Evolutionary conservation across 306 rosid genomes (phyloP).

Genomic region (Prunus kanzakura): DNA sequence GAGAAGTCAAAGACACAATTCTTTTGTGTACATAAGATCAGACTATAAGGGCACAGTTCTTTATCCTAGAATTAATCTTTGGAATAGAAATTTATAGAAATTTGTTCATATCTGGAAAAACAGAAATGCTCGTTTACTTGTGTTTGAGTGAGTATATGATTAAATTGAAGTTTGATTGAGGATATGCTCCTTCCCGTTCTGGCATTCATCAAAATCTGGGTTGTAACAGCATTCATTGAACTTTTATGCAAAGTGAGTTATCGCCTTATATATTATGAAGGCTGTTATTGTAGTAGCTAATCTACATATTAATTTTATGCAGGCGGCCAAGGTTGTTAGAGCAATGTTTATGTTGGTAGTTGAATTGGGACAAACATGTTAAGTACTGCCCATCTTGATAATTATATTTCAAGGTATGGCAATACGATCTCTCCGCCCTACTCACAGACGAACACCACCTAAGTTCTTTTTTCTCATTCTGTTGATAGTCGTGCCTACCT

Average conservation of each 20-base stretch:
- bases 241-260: not conserved
- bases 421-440: constrained; percentile 28
- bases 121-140: not conserved
- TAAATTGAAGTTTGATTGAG: not conserved
- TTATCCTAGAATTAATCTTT: not conserved
- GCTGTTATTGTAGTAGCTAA: constrained; percentile 13
- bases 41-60: not conserved
- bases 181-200: not conserved
- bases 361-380: constrained; percentile 37
- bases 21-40: not conserved
- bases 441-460: constrained; percentile 36
- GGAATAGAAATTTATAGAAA: not conserved
- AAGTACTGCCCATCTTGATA: constrained; percentile 9
- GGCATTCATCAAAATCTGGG: not conserved
- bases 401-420: constrained; percentile 41
- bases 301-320: constrained; percentile 23
- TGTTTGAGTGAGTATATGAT: not conserved
- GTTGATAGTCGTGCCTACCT: constrained; percentile 42
- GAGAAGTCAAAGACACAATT: not conserved
- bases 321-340: constrained; percentile 40
- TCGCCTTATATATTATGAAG: not conserved
- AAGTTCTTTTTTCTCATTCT: constrained; percentile 39
- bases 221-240: not conserved
- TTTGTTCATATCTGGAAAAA: not conserved
- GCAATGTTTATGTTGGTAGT: constrained; percentile 25